These are phyloP conservation scores for Hypericum androsaemum DNA, from an alignment of 345 rosid species.

Conservation along the genomic window DNA sequence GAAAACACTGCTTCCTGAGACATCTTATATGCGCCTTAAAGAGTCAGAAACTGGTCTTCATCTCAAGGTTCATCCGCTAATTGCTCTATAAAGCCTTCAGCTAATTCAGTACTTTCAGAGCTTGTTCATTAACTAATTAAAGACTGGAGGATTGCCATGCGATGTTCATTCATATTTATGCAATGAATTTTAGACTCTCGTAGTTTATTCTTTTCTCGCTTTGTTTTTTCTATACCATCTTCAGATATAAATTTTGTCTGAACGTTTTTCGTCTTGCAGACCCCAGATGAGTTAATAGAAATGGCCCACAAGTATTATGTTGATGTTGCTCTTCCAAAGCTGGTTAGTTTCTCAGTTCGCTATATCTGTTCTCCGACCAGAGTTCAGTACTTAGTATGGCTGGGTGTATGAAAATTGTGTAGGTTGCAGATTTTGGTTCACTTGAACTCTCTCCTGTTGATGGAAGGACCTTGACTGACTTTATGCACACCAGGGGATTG, in stretches of 20 bases:
- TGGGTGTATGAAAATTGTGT: constrained; percentile 9
- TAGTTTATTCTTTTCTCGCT: not conserved
- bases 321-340: constrained; percentile 25
- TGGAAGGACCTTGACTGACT: constrained; percentile 29
- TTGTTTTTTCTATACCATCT: constrained; percentile 1
- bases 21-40: constrained; percentile 24
- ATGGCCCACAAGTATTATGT: constrained; percentile 26
- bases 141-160: too few species aligned
- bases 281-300: constrained; percentile 22
- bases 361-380: not conserved
- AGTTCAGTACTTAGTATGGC: constrained; percentile 12
- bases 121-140: too few species aligned
- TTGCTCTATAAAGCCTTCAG: constrained; percentile 1
- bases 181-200: constrained; percentile 4
- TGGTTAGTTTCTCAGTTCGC: constrained; percentile 28
- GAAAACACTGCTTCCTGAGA: constrained; percentile 23
- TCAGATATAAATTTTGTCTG: not conserved
- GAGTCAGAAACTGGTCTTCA: constrained; percentile 32
- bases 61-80: constrained; percentile 23
- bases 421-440: constrained; percentile 20
- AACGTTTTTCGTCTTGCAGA: constrained; percentile 13
- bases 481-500: constrained; percentile 30
- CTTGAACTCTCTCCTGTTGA: constrained; percentile 20
- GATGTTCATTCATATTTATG: too few species aligned
- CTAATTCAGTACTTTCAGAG: not conserved